phyloP scores from a whole-genome alignment of 1,284 basidiomycete genomes.

The Ceratobasidium sp. region DNA sequence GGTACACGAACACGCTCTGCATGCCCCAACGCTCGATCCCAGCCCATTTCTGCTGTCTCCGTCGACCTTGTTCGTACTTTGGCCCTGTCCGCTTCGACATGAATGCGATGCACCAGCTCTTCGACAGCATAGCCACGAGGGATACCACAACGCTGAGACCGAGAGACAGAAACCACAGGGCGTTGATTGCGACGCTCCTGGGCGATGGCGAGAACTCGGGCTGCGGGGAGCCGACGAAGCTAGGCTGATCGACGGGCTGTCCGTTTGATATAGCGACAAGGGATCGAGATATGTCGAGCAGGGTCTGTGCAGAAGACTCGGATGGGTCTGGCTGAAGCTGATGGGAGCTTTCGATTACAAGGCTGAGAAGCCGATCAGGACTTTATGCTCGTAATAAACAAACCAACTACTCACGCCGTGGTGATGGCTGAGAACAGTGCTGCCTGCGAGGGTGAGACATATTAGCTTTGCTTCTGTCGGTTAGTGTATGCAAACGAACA shows the following conservation, averaged over 20 bases:
- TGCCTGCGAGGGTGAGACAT: too few relatives aligned
- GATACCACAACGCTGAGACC: slow-evolving; percentile 7
- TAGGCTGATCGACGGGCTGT: too few relatives aligned
- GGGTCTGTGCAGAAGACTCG: neutral
- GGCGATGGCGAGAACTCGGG: neutral
- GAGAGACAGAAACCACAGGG: neutral
- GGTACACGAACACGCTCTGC: neutral
- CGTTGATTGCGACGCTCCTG: neutral
- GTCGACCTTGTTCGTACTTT: neutral
- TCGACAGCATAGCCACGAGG: slow-evolving; percentile 7
- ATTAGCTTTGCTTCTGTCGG: neutral
- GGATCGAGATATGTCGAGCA: neutral
- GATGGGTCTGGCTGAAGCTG: neutral
- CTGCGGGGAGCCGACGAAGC: too few relatives aligned
- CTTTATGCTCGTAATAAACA: too few relatives aligned
- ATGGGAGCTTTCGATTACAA: neutral
- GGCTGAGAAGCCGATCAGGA: neutral
- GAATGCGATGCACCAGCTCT: neutral
- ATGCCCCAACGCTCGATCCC: neutral
- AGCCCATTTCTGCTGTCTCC: neutral
- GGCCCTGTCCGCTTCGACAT: neutral
- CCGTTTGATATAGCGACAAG: neutral
- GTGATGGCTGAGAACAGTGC: slow-evolving; percentile 14
- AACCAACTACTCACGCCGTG: neutral
- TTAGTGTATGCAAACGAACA: neutral